Evolutionary conservation across 78 protist genomes (phyloP).

Genomic region (Dictyostelium purpureum): DNA sequence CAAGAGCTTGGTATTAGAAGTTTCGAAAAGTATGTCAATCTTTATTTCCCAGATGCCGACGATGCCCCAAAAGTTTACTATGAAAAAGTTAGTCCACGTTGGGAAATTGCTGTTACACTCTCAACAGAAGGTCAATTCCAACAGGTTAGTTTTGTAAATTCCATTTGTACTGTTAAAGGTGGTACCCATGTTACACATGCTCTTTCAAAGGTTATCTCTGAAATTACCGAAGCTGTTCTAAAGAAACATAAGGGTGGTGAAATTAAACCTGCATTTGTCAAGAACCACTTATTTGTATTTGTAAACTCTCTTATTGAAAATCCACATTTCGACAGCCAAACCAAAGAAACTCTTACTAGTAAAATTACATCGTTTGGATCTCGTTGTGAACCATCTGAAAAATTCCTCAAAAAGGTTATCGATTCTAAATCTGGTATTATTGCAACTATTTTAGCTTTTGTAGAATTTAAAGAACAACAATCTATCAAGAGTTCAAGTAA

Average conservation of each 20-base stretch:
- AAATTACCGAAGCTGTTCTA: not conserved
- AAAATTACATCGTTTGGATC: conserved; percentile 88
- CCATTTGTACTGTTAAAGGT: conserved; percentile 97
- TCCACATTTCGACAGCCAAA: conserved; percentile 99
- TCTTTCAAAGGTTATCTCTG: conserved; percentile 77
- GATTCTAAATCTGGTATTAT: conserved; percentile 28
- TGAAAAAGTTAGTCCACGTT: conserved; percentile 50
- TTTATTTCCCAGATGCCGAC: conserved; percentile 13
- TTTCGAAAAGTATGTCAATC: conserved; percentile 89
- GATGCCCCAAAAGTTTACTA: not conserved
- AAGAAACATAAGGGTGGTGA: conserved; percentile 78
- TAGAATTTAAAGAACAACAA: conserved; percentile 30
- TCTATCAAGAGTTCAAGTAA: not conserved
- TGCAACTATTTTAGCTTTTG: conserved; percentile 33
- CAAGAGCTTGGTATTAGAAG: not conserved
- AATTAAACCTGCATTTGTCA: conserved; percentile 89
- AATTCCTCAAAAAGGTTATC: not conserved
- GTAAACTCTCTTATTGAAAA: conserved; percentile 97
- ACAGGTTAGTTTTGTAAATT: conserved; percentile 96
- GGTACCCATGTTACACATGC: conserved; percentile 97
- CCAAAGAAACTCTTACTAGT: conserved; percentile 94
- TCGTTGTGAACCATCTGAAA: conserved; percentile 55
- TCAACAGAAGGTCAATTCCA: conserved; percentile 41
- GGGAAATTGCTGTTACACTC: conserved; percentile 65
- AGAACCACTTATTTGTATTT: conserved; percentile 91